A percentile compares a stretch with the other conserved stretches of the same genome.
Conservation (phyloP, 192 early-diverging fungal genomes). For the Entophlyctis helioformis region DNA sequence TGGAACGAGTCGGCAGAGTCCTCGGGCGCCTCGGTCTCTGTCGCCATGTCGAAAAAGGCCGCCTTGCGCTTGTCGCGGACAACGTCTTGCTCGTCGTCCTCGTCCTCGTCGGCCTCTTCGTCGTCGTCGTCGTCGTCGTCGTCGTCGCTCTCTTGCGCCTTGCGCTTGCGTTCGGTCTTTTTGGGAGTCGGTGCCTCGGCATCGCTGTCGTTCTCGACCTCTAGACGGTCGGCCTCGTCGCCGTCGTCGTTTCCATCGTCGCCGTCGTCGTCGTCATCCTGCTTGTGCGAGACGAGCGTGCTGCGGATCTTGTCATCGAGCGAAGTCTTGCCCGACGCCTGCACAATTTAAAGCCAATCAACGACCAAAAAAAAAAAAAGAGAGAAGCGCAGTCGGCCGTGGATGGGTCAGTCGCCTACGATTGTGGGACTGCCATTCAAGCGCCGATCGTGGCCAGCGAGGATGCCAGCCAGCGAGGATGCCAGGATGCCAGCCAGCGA, state of each 20-base stretch:
- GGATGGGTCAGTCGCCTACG: too few relatives aligned
- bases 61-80: constrained; percentile 20
- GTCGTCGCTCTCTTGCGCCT: background rate
- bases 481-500: too few relatives aligned
- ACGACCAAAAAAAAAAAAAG: background rate
- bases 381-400: too few relatives aligned
- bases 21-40: constrained; percentile 7
- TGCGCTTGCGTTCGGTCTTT: background rate
- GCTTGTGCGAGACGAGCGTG: constrained; percentile 3
- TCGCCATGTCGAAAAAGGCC: constrained; percentile 28
- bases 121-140: constrained; percentile 4
- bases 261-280: background rate
- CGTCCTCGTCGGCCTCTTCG: constrained; percentile 5
- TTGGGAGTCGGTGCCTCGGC: constrained; percentile 1
- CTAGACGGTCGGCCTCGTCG: constrained; percentile 1
- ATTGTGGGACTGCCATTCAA: constrained; percentile 1
- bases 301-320: constrained; percentile 11
- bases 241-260: constrained; percentile 17
- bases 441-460: constrained; percentile 34
- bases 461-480: too few relatives aligned
- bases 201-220: constrained; percentile 5
- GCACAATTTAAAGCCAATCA: background rate
- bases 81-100: constrained; percentile 15
- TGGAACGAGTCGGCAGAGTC: constrained; percentile 62
- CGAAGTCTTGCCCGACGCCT: background rate